Evolutionary conservation across 352 stramenopile genomes (phyloP).

Genomic region (Phytophthora melonis): DNA sequence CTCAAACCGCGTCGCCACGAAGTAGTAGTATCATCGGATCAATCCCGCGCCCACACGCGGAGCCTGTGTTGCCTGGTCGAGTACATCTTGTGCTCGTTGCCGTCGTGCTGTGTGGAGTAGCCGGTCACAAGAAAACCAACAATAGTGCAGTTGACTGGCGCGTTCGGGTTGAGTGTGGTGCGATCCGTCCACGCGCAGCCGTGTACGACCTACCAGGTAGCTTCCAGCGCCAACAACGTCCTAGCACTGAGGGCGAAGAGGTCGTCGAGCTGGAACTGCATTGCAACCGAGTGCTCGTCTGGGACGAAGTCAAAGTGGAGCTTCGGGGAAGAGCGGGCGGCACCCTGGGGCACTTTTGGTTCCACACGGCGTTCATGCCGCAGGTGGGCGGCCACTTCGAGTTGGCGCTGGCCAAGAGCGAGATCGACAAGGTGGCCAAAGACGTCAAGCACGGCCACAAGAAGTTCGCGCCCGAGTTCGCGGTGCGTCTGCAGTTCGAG

Average conservation of each 20-base stretch:
- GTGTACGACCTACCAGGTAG: conserved; percentile 36
- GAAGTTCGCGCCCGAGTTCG: conserved; percentile 61
- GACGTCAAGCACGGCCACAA: conserved; percentile 78
- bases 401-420: conserved; percentile 58
- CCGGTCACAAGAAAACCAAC: conserved; percentile 50
- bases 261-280: conserved; percentile 50
- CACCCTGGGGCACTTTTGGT: conserved; percentile 76
- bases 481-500: conserved; percentile 62
- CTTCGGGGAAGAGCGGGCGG: conserved; percentile 53
- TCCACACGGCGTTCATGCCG: conserved; percentile 76
- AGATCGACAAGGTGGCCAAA: conserved; percentile 81
- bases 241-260: conserved; percentile 12
- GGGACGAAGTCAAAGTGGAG: conserved; percentile 69
- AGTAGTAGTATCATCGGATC: conserved; percentile 2
- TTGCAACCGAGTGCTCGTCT: conserved; percentile 60
- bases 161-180: conserved; percentile 60
- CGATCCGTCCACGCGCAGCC: conserved; percentile 27
- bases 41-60: conserved; percentile 27
- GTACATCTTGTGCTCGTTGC: conserved; percentile 48
- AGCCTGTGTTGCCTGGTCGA: conserved; percentile 41
- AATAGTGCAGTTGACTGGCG: conserved; percentile 55
- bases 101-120: conserved; percentile 56
- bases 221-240: conserved; percentile 29
- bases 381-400: conserved; percentile 34
- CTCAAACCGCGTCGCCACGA: conserved; percentile 41